These are phyloP conservation scores for Populus trichocarpa DNA, from an alignment of 441 rosid genomes.

Conservation along the genomic window DNA sequence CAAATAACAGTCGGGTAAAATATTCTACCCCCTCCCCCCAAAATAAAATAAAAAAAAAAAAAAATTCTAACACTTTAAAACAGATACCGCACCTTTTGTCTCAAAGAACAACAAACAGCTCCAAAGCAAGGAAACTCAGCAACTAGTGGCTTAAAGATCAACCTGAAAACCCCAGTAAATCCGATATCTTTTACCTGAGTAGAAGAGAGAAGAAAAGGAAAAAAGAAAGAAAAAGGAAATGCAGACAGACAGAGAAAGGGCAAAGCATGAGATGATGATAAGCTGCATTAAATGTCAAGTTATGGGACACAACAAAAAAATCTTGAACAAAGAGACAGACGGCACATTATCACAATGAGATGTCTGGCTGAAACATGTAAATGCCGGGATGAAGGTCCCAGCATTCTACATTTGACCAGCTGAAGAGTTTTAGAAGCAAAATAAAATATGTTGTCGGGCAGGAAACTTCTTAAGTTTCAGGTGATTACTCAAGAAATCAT, in stretches of 20 bases:
- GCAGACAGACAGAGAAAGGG: not conserved
- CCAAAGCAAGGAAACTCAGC: conserved; percentile 90
- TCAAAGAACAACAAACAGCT: conserved; percentile 75
- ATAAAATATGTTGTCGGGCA: not conserved
- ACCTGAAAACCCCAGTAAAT: conserved; percentile 91
- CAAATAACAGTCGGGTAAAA: not conserved
- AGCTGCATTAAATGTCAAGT: not conserved
- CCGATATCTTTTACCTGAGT: conserved; percentile 80
- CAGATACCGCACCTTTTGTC: conserved; percentile 54
- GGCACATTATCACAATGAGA: not conserved
- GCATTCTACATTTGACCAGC: not conserved
- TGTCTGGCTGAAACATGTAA: not conserved
- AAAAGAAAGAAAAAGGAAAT: not conserved
- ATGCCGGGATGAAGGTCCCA: not conserved
- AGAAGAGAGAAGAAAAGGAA: not conserved
- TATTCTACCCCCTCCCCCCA: not conserved
- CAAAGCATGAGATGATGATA: not conserved
- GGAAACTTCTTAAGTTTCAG: not conserved
- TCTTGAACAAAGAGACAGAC: not conserved
- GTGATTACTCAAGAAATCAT: not conserved
- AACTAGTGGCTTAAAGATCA: conserved; percentile 84
- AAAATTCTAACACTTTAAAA: not conserved
- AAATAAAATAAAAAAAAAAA: no score
- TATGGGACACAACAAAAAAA: not conserved
- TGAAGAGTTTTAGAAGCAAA: not conserved